phyloP scores from a whole-genome alignment of 1,284 basidiomycete genomes.

The Trichosporon inkin region DNA sequence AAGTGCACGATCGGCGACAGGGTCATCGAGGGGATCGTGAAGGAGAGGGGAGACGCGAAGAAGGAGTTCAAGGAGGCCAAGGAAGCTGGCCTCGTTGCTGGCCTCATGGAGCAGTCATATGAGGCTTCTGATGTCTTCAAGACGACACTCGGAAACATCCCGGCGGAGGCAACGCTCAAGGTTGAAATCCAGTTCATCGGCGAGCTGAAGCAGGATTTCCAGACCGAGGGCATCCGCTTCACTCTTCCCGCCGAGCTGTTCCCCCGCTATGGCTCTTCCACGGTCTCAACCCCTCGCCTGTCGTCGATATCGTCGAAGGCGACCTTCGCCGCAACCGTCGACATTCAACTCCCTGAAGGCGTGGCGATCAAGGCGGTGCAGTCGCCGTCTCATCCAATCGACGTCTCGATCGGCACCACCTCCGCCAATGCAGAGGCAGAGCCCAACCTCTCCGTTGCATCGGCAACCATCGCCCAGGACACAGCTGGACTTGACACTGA shows the following conservation, averaged over 20 bases:
- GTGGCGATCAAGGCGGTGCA: conserved; percentile 19
- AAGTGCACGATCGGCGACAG: conserved; percentile 53
- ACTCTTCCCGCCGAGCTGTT: conserved; percentile 24
- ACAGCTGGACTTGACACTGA: conserved; percentile 18
- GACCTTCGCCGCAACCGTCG: conserved; percentile 9
- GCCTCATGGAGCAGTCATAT: conserved; percentile 41
- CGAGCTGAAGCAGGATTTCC: conserved; percentile 25
- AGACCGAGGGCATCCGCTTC: conserved; percentile 25
- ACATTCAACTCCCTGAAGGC: conserved; percentile 18
- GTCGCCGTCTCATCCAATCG: conserved; percentile 22
- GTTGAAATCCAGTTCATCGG: conserved; percentile 24
- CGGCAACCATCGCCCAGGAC: conserved; percentile 4
- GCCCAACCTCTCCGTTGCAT: conserved; percentile 10
- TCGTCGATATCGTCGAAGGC: not conserved
- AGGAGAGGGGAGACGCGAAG: conserved; percentile 55
- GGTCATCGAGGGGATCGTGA: conserved; percentile 54
- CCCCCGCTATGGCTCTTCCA: conserved; percentile 20
- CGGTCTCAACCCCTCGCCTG: not conserved
- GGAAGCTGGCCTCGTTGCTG: conserved; percentile 52
- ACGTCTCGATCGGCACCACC: conserved; percentile 16
- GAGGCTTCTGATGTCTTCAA: conserved; percentile 21
- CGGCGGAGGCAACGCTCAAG: conserved; percentile 6
- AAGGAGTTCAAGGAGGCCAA: conserved; percentile 53
- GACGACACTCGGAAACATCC: conserved; percentile 21
- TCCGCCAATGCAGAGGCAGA: conserved; percentile 12